Conservation (phyloP, 2,329 filamentous ascomycete genomes). For the Myriosclerotinia curreyana region DNA sequence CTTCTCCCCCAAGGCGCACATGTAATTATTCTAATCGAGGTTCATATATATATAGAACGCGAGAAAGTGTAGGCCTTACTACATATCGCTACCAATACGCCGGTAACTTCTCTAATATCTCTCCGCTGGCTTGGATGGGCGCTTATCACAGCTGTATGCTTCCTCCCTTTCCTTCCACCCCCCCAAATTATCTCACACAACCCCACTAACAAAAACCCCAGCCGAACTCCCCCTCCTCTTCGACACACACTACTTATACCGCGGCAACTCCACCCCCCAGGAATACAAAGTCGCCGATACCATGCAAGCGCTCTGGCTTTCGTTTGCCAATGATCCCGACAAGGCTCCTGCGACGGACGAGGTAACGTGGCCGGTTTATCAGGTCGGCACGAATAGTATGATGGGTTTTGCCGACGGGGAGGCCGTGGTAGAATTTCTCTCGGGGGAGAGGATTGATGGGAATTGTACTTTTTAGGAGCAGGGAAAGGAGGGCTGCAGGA, state of each 20-base stretch:
- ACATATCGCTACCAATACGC: constrained; percentile 39
- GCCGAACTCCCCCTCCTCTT: constrained; percentile 21
- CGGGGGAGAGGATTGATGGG: neutral
- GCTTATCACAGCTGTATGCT: constrained; percentile 36
- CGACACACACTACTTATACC: constrained; percentile 15
- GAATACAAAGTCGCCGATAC: constrained; percentile 3
- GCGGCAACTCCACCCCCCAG: constrained; percentile 2
- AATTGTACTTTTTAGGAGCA: neutral
- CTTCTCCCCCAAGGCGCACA: neutral
- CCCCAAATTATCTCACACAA: too few relatives aligned
- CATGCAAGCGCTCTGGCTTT: constrained; percentile 13
- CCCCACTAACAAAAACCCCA: neutral
- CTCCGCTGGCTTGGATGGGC: constrained; percentile 33
- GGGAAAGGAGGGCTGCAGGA: too few relatives aligned
- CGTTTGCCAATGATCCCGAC: neutral
- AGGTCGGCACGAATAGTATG: neutral
- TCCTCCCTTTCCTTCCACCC: too few relatives aligned
- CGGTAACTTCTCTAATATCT: constrained; percentile 39
- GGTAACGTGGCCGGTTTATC: constrained; percentile 1
- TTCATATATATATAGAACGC: neutral
- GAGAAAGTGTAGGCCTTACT: constrained; percentile 22
- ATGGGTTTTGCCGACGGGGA: neutral
- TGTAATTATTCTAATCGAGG: neutral
- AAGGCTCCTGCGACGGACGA: neutral
- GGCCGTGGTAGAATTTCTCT: neutral